Evolutionary conservation across 306 rosid genomes (phyloP), one percentile per base, ranked within the genome.

Genomic region (Cicer chorassanicum): DNA sequence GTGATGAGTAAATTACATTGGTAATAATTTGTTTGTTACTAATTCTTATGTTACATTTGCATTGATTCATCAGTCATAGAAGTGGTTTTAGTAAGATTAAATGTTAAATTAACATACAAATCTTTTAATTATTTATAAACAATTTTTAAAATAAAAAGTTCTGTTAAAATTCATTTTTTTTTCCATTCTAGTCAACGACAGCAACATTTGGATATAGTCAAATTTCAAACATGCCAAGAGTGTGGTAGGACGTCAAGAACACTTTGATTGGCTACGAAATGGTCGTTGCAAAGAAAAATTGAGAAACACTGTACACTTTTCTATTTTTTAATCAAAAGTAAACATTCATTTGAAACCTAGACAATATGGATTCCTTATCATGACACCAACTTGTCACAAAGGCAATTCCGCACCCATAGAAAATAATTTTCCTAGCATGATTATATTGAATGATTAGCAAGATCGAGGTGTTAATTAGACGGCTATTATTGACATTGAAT

Each of bases 321-420:
- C 9, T 1, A 9, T 2, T 13, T 62, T 62, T 62, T 18, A 39
- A 44, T 11, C 9, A 44, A 44, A 44, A 44, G 49, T 44, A 9
- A 44, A 9, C 49, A 29, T 29, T 9, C 13, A 8, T 46, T 46
- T 46, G 53, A 39, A 65, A 75, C 10, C 48, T 24, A 41, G 9
- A 55, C 63, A 54, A 66, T 44, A 56, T 76, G 59, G 10, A 75
- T 9, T 57, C 16, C 4, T 77, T 45, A 43, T 67, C 75, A 5
- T 36, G 29, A 11, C 38, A 62, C 65, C 41, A 70, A 78, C 57
- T 51, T 70, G 72, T 50, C 72, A 6, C 63, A 15, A 46, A 68
- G 29, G 63, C 53, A 21, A 61, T 61, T 65, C 9, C 15, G n/a
- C 7, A 29, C 29, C 15, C 24, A 39, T 29, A 76, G 1, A 36